These are phyloP conservation scores for Myochromella boudieri DNA, from an alignment of 768 basidiomycete species.

Conservation along the genomic window DNA sequence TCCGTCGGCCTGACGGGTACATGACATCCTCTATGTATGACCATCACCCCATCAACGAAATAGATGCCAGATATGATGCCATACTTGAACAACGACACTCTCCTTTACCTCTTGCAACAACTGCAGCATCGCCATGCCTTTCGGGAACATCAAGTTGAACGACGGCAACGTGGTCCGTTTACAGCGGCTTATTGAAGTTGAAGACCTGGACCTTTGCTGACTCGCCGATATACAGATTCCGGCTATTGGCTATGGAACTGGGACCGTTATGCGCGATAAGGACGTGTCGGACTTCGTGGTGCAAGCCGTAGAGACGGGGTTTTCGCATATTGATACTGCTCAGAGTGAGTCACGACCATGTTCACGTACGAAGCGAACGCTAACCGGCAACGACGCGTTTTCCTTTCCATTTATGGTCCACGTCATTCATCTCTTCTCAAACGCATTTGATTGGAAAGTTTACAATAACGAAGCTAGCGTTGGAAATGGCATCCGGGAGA, in stretches of 20 bases:
- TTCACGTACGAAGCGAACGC: constrained; percentile 7
- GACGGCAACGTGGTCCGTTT: constrained; percentile 15
- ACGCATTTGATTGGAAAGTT: constrained; percentile 20
- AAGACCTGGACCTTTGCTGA: not conserved
- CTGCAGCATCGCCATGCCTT: constrained; percentile 15
- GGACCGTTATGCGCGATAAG: constrained; percentile 5
- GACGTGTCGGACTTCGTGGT: constrained; percentile 10
- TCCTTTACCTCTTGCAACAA: too few species aligned
- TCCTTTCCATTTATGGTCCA: too few species aligned
- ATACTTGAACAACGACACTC: too few species aligned
- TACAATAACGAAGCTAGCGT: constrained; percentile 38
- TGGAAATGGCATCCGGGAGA: constrained; percentile 43
- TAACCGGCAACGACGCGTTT: too few species aligned
- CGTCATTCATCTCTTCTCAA: too few species aligned
- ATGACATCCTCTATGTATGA: too few species aligned
- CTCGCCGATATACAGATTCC: constrained; percentile 14
- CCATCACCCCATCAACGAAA: too few species aligned
- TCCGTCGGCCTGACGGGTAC: too few species aligned
- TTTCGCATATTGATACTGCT: constrained; percentile 23
- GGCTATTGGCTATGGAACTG: constrained; percentile 18
- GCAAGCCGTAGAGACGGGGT: constrained; percentile 17
- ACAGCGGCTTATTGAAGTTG: not conserved
- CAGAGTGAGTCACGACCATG: constrained; percentile 24
- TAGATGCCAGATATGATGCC: too few species aligned
- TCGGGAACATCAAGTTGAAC: constrained; percentile 10